Percentiles rank a stretch among this genome's conserved stretches.
Conservation (phyloP, 495 filamentous ascomycete genomes). For the Aspergillus ellipticus region DNA sequence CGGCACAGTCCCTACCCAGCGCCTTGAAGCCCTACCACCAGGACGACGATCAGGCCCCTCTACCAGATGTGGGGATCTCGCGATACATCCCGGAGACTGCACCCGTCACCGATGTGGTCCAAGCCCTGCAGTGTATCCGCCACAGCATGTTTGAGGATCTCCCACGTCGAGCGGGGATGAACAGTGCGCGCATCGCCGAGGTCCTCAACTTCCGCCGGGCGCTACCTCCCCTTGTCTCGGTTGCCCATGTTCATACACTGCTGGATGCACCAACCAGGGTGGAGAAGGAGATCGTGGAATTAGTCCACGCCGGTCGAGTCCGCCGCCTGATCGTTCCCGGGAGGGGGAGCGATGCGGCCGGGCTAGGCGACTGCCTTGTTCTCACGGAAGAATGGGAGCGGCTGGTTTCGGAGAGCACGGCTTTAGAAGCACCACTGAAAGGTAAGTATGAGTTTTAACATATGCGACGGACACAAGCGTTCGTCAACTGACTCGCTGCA, state of each 20-base stretch:
- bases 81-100: constrained; percentile 43
- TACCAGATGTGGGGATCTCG: constrained; percentile 39
- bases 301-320: constrained; percentile 56
- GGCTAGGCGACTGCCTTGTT: constrained; percentile 69
- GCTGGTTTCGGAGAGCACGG: constrained; percentile 43
- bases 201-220: constrained; percentile 62
- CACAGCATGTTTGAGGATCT: constrained; percentile 65
- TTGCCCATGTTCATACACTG: constrained; percentile 68
- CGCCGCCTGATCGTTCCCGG: constrained; percentile 65
- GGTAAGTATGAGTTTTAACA: constrained; percentile 22
- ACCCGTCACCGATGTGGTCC: constrained; percentile 57
- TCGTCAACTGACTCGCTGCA: constrained; percentile 11
- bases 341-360: constrained; percentile 55
- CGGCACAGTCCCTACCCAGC: constrained; percentile 24
- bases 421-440: constrained; percentile 48
- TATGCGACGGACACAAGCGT: not conserved
- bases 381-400: constrained; percentile 58
- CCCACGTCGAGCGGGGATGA: constrained; percentile 68
- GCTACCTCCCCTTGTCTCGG: constrained; percentile 66
- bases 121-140: constrained; percentile 60
- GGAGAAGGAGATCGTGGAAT: constrained; percentile 68
- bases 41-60: constrained; percentile 42
- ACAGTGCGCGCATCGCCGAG: constrained; percentile 65
- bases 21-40: constrained; percentile 28
- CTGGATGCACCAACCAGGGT: constrained; percentile 62